Evolutionary conservation across 106 monocot species (phyloP).

Genomic region (Phalaenopsis equestris): DNA sequence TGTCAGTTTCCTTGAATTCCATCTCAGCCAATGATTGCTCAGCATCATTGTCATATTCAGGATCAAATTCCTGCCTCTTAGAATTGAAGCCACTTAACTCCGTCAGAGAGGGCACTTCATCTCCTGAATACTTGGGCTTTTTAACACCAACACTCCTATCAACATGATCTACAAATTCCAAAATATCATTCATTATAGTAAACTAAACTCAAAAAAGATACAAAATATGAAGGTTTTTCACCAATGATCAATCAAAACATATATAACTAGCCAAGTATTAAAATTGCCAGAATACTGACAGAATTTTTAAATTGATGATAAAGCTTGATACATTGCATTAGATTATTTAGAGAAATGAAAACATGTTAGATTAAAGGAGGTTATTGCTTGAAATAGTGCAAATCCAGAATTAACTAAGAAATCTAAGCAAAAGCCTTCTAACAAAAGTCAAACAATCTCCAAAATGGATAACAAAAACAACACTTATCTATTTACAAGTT

Average conservation of each 20-base stretch:
- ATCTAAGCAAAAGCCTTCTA: not conserved
- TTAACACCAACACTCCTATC: slow-evolving; percentile 91
- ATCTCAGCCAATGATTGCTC: slow-evolving; percentile 90
- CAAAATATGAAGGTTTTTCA: not conserved
- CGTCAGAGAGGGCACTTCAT: slow-evolving; percentile 73
- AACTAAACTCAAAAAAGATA: not conserved
- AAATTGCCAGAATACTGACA: not conserved
- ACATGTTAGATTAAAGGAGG: not conserved
- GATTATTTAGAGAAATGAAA: not conserved
- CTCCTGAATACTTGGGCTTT: slow-evolving; percentile 73
- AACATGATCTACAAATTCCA: slow-evolving; percentile 52
- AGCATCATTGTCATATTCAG: slow-evolving; percentile 94
- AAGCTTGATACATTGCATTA: not conserved
- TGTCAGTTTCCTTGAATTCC: slow-evolving; percentile 95
- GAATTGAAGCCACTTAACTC: slow-evolving; percentile 86
- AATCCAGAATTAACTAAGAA: too few species aligned
- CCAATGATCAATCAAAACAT: not conserved
- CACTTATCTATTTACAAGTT: not conserved
- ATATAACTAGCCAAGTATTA: not conserved
- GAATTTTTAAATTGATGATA: not conserved
- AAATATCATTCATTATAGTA: not conserved
- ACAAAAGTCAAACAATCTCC: not conserved
- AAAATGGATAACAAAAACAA: too few species aligned
- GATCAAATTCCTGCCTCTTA: slow-evolving; percentile 92
- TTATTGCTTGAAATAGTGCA: not conserved